Percentiles rank a stretch among this genome's conserved stretches.
Evolutionary conservation across 2,329 filamentous ascomycete genomes (phyloP).

Genomic region (Arthroderma uncinatum): DNA sequence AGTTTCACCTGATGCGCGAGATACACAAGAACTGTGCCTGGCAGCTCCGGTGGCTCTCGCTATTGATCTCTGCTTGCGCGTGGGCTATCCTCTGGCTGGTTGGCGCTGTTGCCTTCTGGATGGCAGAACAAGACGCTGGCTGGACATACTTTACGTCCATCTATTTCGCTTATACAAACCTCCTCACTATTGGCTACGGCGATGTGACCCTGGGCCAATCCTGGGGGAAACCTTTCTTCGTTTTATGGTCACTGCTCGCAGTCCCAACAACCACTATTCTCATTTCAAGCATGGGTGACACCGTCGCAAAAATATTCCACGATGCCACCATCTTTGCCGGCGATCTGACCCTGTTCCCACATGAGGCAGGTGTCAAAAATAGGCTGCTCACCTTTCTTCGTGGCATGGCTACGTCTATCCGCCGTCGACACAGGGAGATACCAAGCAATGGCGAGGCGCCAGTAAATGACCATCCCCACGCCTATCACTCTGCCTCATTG

Average conservation of each 20-base stretch:
- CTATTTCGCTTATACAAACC: conserved; percentile 31
- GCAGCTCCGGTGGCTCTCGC: conserved; percentile 34
- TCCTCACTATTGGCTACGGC: conserved; percentile 33
- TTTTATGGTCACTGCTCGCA: conserved; percentile 32
- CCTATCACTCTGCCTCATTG: background rate
- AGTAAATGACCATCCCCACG: background rate
- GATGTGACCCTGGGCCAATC: conserved; percentile 26
- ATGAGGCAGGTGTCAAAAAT: conserved; percentile 31
- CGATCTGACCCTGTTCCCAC: conserved; percentile 44
- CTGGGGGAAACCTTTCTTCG: conserved; percentile 30
- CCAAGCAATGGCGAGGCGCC: background rate
- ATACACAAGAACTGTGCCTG: conserved; percentile 33
- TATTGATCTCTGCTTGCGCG: conserved; percentile 28
- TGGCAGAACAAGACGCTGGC: conserved; percentile 22
- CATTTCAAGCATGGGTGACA: conserved; percentile 31
- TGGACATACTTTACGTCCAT: conserved; percentile 32
- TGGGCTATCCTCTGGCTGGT: conserved; percentile 37
- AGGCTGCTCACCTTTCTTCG: conserved; percentile 11
- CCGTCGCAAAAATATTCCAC: conserved; percentile 41
- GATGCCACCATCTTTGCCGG: conserved; percentile 47
- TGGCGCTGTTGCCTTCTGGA: conserved; percentile 28
- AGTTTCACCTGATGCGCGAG: conserved; percentile 38
- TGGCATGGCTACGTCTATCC: conserved; percentile 15
- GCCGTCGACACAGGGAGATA: background rate
- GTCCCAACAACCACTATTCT: conserved; percentile 32